Evolutionary conservation across 371 early-diverging fungal species (phyloP), one percentile per base, ranked within the genome.

Genomic region (Apophysomyces variabilis): DNA sequence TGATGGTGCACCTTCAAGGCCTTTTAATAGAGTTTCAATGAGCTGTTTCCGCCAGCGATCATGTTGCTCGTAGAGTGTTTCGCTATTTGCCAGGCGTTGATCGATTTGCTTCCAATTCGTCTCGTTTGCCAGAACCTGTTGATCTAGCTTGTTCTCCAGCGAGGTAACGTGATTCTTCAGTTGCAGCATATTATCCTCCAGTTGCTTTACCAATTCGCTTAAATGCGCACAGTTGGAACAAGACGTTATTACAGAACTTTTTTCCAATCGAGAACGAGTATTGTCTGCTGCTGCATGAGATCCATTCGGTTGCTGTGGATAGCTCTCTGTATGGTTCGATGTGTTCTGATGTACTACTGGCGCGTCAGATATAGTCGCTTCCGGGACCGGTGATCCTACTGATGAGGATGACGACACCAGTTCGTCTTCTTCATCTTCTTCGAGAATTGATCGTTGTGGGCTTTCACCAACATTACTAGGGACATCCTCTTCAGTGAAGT

Each of bases 371-470:
- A 39, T 64, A 32, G 61, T 41, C 39, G 43, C 54, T 57, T 18
- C 32, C 39, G 60, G 32, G 12, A 63, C 32, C 45, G 78, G 73
- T 9, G 77, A 77, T 7, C 46, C 57, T n/a, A 69, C 69, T 3
- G 76, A 72, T 2, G 74, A 74, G 3, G 75, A 68, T 12, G 75
- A 67, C 46, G 78, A 78, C 37, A 70, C 70, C 26, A 78, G 58
- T 60, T 77, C 78, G 54, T 77, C 78, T 57, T 72, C 71, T 70
- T 77, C 78, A 12, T 70, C 70, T 45, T 69, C 70, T 8, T 70
- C 68, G 4, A 43, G 21, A 4, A 67, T 75, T 97, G 44, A 76
- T 91, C 75, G 76, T 80, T 32, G 95, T 97, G 96, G 99, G 98
- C 7, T 96, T 99, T 77, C 89, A 95, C 3, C 89, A 91, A 66